Evolutionary conservation across 129 eudicot genomes (phyloP), one percentile per base, ranked within the genome.

Genomic region (Tagetes erecta): DNA sequence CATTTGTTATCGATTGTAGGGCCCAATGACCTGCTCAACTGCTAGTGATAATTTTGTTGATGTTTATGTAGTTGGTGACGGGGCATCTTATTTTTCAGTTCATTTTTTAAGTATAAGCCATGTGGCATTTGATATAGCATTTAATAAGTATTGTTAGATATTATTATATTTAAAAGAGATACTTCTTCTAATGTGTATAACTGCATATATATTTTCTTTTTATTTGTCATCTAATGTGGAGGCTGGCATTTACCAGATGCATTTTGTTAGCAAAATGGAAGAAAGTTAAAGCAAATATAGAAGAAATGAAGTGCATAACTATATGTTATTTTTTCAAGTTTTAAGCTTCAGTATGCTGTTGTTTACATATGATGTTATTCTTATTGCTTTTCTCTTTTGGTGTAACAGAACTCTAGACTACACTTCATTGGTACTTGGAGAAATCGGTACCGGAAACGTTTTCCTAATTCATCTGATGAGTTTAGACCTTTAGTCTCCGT

Each of bases 371-470:
- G 46, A 71, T 71, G 67, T 5, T 40, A 42, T 37, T 46, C 9
- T 52, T 14, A 27, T 79, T 66, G 40, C 41, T 47, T 30, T 3
- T 3, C 12, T 57, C 49, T 44, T 42, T 78, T 66, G 71, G 68
- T 75, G 74, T 83, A 45, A 38, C 91, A 94, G 99, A 85, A 84
- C 70, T 94, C 99, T 47, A 91, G 99, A 84, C 77, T 94, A 76
- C 99, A 94, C 84, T 94, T 94, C 76, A 91, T 94, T 72, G 98
- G 98, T 37, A 94, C 93, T 12, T 94, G 99, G 99, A 94, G 97
- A 82, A 86, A 82, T 78, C 92, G 97, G 42, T 94, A 94, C 64
- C 87, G 96, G 27, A 94, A 88, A 83, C 97, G 91, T 5, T 94
- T 88, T 80, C 79, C 82, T 57, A 76, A 60, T 73, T 75, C 73